Percentiles rank a stretch among this genome's conserved stretches.
phyloP scores from a whole-genome alignment of 2,329 filamentous ascomycete genomes.

The Boeremia lycopersici region DNA sequence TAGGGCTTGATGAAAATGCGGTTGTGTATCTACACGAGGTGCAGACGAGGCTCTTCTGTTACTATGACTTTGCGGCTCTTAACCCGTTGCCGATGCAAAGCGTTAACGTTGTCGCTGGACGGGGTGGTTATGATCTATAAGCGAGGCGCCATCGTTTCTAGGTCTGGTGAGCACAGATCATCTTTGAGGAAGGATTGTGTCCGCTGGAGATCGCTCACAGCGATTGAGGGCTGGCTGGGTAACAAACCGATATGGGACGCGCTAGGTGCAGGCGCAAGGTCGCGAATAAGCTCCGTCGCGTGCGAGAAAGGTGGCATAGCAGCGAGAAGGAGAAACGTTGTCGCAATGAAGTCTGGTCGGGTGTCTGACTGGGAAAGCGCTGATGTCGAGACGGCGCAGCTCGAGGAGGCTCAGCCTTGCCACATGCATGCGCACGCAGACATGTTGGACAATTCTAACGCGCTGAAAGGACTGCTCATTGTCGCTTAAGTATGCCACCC shows the following conservation, averaged over 20 bases:
- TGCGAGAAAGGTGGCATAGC: conserved; percentile 13
- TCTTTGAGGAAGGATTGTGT: background rate
- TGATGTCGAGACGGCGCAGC: no score
- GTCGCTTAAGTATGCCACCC: no score
- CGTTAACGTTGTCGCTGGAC: conserved; percentile 26
- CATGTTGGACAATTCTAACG: no score
- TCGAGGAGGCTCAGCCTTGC: no score
- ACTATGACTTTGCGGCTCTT: conserved; percentile 26
- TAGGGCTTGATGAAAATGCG: conserved; percentile 15
- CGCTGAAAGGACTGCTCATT: no score
- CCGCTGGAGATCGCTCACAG: background rate
- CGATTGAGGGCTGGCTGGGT: background rate
- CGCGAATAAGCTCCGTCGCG: conserved; percentile 20
- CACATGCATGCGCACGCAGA: no score
- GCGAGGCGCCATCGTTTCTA: conserved; percentile 25
- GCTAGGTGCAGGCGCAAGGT: conserved; percentile 17
- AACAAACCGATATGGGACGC: conserved; percentile 1
- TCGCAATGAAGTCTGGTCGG: no score
- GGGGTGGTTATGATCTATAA: conserved; percentile 25
- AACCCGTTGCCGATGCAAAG: conserved; percentile 27
- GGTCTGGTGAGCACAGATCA: conserved; percentile 21
- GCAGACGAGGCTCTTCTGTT: conserved; percentile 28
- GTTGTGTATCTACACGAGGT: conserved; percentile 28
- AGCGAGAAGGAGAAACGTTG: no score
- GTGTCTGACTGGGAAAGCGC: no score